Evolutionary conservation across 306 rosid species (phyloP), one percentile per base, ranked within the genome.

Genomic region (Rubus parviflorus): DNA sequence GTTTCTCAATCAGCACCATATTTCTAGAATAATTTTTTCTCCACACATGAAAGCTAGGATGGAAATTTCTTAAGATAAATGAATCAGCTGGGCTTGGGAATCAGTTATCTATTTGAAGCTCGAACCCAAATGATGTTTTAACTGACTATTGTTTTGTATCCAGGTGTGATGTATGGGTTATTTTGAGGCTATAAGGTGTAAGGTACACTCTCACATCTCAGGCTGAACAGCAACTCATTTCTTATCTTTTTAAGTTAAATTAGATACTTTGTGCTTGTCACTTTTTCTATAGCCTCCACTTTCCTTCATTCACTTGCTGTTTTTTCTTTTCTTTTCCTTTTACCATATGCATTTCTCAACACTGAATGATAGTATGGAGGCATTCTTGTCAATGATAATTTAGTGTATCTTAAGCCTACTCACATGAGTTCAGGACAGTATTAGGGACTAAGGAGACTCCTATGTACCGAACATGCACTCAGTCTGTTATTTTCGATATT

Each of bases 111-210:
- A 40, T 71, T 19, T 35, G 47, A 19, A 71, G 11, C 19, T 71
- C 46, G 12, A 35, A 71, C 12, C 63, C 6, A 0, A 54, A 40
- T 12, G 17, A 43, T 38, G 71, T 19, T 2, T 68, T 30, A 45
- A 41, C 65, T 49, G 42, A 46, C 48, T 69, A 47, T 71, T 11
- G 57, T 64, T 69, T 48, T 71, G 38, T 78, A 35, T 86, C 22
- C 86, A 91, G 98, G 98, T 80, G 95, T 95, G 7, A 97, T 93
- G 22, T 89, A 89, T 81, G 95, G 98, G 70, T 89, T 97, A 45
- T 91, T 88, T 88, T 40, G 97, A 93, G 72, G 98, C 97, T 77
- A 65, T 91, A 79, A 85, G 97, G 73, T 87, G 72, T 63, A 91
- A 89, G 97, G 98, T 91, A 91, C 69, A 83, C 23, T 48, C 67